Conservation (phyloP, 202 grass and related monocot genomes). For the Bolboschoenoplectus hybrid region DNA sequence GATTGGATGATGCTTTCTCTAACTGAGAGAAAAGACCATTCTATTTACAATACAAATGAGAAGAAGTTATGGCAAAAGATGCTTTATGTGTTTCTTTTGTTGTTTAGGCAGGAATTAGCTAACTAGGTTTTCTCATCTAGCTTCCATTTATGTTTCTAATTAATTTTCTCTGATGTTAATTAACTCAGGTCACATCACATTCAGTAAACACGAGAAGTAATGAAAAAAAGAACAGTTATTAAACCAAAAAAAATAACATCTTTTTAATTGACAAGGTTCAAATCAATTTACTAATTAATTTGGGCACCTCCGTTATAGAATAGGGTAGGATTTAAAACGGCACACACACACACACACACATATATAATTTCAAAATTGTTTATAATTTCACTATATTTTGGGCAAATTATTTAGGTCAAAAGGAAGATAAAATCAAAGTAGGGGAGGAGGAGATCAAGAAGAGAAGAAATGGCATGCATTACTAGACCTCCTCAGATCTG, state of each 20-base stretch:
- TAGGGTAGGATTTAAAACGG: neutral
- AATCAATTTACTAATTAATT: neutral
- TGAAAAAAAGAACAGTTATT: neutral
- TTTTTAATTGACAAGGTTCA: neutral
- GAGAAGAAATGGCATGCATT: neutral
- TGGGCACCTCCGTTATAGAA: neutral
- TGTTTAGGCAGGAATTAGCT: neutral
- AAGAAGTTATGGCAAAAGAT: neutral
- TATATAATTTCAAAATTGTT: neutral
- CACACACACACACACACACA: neutral
- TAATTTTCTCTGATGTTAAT: neutral
- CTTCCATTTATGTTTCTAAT: neutral
- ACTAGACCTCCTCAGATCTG: neutral
- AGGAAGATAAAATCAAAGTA: neutral
- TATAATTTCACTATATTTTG: conserved; percentile 4
- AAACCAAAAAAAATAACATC: neutral
- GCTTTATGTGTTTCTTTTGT: neutral
- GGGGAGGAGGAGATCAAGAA: neutral
- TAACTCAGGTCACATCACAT: neutral
- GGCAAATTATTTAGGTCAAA: conserved; percentile 24
- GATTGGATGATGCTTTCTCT: conserved; percentile 17
- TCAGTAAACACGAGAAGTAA: neutral
- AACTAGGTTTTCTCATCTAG: neutral
- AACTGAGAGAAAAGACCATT: neutral
- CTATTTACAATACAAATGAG: neutral